These are phyloP conservation scores for Hypoxylon trugodes DNA, from an alignment of 495 filamentous ascomycete genomes.

Conservation along the genomic window DNA sequence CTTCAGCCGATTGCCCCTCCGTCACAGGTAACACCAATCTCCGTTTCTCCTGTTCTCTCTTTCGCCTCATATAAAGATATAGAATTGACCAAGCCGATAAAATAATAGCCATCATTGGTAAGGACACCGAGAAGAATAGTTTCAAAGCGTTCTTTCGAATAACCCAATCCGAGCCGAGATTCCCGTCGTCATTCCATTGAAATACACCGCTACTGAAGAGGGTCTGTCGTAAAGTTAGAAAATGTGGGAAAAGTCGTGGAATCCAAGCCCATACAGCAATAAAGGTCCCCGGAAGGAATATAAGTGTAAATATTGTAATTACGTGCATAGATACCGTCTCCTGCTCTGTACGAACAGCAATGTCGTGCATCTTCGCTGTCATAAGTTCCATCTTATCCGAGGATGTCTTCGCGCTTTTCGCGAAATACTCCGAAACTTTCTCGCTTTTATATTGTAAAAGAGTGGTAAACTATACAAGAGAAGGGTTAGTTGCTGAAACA, in stretches of 20 bases:
- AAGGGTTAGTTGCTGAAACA: not conserved
- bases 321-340: constrained; percentile 51
- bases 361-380: constrained; percentile 42
- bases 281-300: constrained; percentile 57
- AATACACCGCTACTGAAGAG: constrained; percentile 47
- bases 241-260: not conserved
- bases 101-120: constrained; percentile 39
- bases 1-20: not conserved
- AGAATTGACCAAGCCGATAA: constrained; percentile 26
- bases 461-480: constrained; percentile 37
- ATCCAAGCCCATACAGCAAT: constrained; percentile 45
- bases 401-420: constrained; percentile 40
- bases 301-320: constrained; percentile 54
- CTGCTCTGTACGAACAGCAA: constrained; percentile 44
- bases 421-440: constrained; percentile 43
- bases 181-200: constrained; percentile 36
- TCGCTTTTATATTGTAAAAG: constrained; percentile 43
- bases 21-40: constrained; percentile 3
- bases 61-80: constrained; percentile 28
- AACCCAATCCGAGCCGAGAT: constrained; percentile 29
- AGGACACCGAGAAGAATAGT: constrained; percentile 36
- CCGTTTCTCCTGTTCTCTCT: constrained; percentile 1
- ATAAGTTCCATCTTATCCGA: constrained; percentile 45
- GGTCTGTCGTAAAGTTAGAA: constrained; percentile 38
- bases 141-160: constrained; percentile 22